phyloP scores from a whole-genome alignment of 2,329 filamentous ascomycete genomes.

The Elsinoe australis region DNA sequence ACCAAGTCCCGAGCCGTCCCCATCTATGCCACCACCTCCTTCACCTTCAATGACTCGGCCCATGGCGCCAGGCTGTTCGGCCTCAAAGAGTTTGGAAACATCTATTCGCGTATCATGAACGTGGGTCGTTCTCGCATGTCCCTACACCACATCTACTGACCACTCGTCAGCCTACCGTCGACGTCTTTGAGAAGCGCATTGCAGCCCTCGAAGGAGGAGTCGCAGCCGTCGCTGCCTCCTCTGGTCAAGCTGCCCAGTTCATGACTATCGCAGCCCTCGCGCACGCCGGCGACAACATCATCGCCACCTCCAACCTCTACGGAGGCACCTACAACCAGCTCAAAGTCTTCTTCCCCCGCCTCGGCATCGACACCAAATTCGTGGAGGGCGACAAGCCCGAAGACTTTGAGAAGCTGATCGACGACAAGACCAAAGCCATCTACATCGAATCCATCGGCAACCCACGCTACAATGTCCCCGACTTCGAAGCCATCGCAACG shows the following conservation, averaged over 20 bases:
- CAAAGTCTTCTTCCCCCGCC: slow-evolving; percentile 79
- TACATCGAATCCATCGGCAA: slow-evolving; percentile 93
- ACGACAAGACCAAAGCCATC: slow-evolving; percentile 87
- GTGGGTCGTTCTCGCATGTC: slow-evolving; percentile 46
- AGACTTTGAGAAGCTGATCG: slow-evolving; percentile 74
- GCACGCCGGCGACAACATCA: slow-evolving; percentile 82
- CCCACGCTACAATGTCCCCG: slow-evolving; percentile 85
- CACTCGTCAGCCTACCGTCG: slow-evolving; percentile 69
- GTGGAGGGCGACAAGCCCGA: slow-evolving; percentile 70
- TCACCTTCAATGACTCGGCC: slow-evolving; percentile 88
- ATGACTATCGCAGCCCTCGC: slow-evolving; percentile 81
- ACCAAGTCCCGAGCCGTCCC: slow-evolving; percentile 88
- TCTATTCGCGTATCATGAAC: slow-evolving; percentile 96
- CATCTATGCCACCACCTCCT: slow-evolving; percentile 92
- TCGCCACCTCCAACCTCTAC: slow-evolving; percentile 84
- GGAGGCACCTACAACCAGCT: slow-evolving; percentile 97
- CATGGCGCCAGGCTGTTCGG: slow-evolving; percentile 92
- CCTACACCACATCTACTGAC: background rate
- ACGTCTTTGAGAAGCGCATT: slow-evolving; percentile 93
- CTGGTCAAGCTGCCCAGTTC: slow-evolving; percentile 87
- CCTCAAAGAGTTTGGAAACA: slow-evolving; percentile 95
- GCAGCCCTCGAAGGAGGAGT: slow-evolving; percentile 92
- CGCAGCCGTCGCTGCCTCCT: slow-evolving; percentile 74
- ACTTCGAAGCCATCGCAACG: slow-evolving; percentile 79
- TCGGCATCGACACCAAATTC: slow-evolving; percentile 85